phyloP scores from a whole-genome alignment of 768 basidiomycete species.

The Serendipita indica region DNA sequence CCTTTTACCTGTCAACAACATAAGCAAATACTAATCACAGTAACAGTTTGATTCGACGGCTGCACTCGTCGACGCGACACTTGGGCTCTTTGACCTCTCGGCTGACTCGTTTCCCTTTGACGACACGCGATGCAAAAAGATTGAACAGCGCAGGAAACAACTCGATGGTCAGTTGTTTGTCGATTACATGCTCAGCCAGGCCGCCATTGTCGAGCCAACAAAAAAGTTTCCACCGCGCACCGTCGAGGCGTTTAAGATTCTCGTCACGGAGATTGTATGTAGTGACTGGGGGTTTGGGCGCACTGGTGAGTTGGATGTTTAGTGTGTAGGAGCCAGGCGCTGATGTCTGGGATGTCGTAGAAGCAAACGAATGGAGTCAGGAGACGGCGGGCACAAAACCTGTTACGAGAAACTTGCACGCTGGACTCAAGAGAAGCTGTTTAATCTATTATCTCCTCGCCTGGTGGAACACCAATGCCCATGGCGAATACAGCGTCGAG shows the following conservation, averaged over 20 bases:
- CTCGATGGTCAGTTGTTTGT: not conserved
- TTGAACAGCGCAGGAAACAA: not conserved
- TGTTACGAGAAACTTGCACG: not conserved
- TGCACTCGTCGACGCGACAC: not conserved
- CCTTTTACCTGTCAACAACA: not conserved
- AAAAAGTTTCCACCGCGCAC: not conserved
- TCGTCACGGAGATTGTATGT: not conserved
- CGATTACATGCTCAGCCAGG: not conserved
- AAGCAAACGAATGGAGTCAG: too few species aligned
- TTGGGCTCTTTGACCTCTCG: not conserved
- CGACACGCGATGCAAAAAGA: not conserved
- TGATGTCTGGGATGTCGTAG: too few species aligned
- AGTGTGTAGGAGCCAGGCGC: too few species aligned
- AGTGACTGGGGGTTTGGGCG: not conserved
- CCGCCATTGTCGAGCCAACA: not conserved
- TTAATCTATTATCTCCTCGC: conserved; percentile 8
- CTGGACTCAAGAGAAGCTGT: not conserved
- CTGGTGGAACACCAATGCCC: not conserved
- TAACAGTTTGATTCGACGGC: not conserved
- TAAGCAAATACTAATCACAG: not conserved
- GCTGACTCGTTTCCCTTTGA: not conserved
- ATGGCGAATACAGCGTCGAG: not conserved
- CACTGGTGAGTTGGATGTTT: too few species aligned
- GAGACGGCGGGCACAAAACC: too few species aligned
- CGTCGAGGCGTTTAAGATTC: not conserved